These are phyloP conservation scores for Ceratopteris richardii DNA, from an alignment of 75 land plant genomes.

Conservation along the genomic window DNA sequence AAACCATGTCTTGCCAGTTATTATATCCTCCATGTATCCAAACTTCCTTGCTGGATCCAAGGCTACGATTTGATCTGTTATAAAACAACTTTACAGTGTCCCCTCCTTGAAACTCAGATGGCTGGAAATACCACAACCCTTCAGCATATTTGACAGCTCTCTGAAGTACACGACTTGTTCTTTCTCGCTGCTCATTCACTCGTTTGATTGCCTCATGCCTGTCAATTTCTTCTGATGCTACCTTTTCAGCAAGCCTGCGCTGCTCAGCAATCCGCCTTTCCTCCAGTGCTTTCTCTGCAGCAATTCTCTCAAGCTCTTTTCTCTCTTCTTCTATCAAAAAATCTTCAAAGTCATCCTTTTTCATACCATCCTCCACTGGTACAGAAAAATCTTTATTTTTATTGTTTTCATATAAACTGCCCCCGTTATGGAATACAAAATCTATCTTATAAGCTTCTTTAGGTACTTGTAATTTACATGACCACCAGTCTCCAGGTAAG, in stretches of 20 bases:
- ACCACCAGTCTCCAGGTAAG: slow-evolving; percentile 78
- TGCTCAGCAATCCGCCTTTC: slow-evolving; percentile 54
- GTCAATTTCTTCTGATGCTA: slow-evolving; percentile 52
- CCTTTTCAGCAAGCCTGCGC: slow-evolving; percentile 45
- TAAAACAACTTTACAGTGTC: slow-evolving; percentile 58
- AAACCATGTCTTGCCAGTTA: slow-evolving; percentile 66
- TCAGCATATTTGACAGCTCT: slow-evolving; percentile 37
- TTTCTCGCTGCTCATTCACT: slow-evolving; percentile 36
- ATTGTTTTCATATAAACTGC: slow-evolving; percentile 70
- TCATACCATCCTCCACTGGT: slow-evolving; percentile 61
- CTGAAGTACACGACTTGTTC: slow-evolving; percentile 25
- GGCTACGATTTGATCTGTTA: slow-evolving; percentile 51
- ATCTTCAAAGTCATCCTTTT: slow-evolving; percentile 59
- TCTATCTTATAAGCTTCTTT: slow-evolving; percentile 69
- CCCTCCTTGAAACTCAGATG: slow-evolving; percentile 43
- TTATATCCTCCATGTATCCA: slow-evolving; percentile 93
- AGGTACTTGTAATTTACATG: slow-evolving; percentile 60
- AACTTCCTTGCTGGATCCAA: slow-evolving; percentile 40
- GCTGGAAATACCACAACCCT: slow-evolving; percentile 59
- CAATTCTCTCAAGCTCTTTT: slow-evolving; percentile 51
- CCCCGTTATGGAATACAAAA: slow-evolving; percentile 80
- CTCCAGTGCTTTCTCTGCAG: slow-evolving; percentile 54
- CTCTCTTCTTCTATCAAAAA: slow-evolving; percentile 72
- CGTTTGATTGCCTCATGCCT: slow-evolving; percentile 58
- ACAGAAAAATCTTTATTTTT: slow-evolving; percentile 49